Conservation (phyloP, 768 basidiomycete species). For the Phylloporus arenicola region DNA sequence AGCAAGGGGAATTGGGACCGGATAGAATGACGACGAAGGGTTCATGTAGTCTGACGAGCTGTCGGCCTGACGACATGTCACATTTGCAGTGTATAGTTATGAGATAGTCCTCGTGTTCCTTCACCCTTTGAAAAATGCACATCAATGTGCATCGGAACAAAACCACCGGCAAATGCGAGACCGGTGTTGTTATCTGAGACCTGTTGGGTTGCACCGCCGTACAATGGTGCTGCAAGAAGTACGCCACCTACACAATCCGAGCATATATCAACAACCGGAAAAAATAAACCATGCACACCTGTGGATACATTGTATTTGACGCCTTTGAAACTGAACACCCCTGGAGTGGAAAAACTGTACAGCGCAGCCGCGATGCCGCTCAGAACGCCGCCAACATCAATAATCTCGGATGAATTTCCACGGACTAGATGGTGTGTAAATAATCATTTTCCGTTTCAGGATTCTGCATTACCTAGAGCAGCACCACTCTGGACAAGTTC, state of each 20-base stretch:
- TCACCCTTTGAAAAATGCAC: background rate
- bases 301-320: conserved; percentile 8
- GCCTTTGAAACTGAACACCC: conserved; percentile 1
- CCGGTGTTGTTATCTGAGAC: background rate
- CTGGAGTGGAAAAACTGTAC: background rate
- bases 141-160: background rate
- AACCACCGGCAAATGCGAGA: background rate
- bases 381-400: conserved; percentile 3
- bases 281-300: background rate
- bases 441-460: background rate
- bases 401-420: conserved; percentile 3
- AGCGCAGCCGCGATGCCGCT: conserved; percentile 10
- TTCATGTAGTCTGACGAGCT: background rate
- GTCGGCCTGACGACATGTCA: background rate
- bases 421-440: background rate
- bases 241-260: background rate
- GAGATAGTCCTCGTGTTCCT: background rate
- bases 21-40: too few species aligned
- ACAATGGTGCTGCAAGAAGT: background rate
- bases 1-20: background rate
- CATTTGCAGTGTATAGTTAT: conserved; percentile 3
- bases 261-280: background rate
- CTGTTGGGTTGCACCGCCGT: background rate
- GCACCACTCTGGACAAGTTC: background rate
- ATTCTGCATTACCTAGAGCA: background rate